A percentile compares a stretch with the other conserved stretches of the same genome.
Conservation (phyloP, 2,329 filamentous ascomycete genomes). For the Nothopassalora personata region DNA sequence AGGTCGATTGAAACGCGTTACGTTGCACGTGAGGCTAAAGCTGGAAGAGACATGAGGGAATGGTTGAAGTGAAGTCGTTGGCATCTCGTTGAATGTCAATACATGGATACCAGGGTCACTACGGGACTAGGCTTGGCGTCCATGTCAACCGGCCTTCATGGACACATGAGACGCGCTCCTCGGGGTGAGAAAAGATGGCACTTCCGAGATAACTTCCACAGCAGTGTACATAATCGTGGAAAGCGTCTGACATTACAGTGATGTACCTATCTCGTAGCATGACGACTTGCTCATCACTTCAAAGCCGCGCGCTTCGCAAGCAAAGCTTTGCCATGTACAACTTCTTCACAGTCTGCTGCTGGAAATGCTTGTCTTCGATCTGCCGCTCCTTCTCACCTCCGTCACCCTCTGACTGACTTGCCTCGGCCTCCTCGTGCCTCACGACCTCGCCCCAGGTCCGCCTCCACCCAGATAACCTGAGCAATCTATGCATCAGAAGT, state of each 20-base stretch:
- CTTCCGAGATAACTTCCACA: no score
- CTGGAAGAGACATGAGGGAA: no score
- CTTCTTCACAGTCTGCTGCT: background rate
- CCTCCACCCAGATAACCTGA: background rate
- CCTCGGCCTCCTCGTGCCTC: background rate
- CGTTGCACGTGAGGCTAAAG: no score
- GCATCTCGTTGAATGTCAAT: background rate
- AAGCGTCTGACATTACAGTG: background rate
- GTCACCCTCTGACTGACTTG: background rate
- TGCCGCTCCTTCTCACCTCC: background rate
- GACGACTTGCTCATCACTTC: background rate
- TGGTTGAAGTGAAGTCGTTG: background rate
- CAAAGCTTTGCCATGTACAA: background rate
- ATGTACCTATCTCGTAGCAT: background rate
- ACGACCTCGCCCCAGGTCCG: background rate
- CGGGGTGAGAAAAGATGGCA: no score
- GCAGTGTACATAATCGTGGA: background rate
- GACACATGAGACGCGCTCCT: no score
- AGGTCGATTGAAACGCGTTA: background rate
- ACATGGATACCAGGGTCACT: no score
- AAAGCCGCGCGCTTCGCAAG: background rate
- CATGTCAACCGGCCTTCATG: no score
- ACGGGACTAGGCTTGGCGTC: no score
- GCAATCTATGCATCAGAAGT: conserved; percentile 24
- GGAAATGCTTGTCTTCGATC: background rate